Conservation (phyloP, 495 filamentous ascomycete species). For the Aspergillus saccharolyticus region DNA sequence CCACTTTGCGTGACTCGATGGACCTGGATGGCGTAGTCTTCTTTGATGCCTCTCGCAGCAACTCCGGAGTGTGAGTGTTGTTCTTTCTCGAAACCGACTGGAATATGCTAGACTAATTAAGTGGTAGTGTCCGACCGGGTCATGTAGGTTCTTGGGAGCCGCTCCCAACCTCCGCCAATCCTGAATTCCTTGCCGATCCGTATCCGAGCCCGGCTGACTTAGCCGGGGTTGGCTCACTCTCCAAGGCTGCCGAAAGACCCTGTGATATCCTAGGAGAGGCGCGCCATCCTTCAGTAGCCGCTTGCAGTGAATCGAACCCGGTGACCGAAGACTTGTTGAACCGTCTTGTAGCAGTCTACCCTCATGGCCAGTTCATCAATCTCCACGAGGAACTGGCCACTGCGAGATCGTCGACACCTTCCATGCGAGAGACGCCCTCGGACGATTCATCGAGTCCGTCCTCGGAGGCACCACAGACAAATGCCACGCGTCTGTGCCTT, state of each 20-base stretch:
- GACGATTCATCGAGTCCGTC: background rate
- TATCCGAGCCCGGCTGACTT: slow-evolving; percentile 18
- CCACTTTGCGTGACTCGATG: slow-evolving; percentile 34
- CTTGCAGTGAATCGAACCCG: background rate
- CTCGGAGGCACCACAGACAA: background rate
- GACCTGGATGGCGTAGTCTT: slow-evolving; percentile 41
- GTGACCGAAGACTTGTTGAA: slow-evolving; percentile 10
- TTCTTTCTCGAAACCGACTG: background rate
- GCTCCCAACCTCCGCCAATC: slow-evolving; percentile 15
- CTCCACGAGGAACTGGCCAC: slow-evolving; percentile 4
- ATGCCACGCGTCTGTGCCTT: background rate
- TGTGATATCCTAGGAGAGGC: slow-evolving; percentile 9
- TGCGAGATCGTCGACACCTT: background rate
- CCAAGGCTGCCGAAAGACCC: slow-evolving; percentile 11
- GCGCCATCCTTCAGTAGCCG: background rate
- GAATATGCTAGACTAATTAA: background rate
- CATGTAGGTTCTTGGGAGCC: slow-evolving; percentile 24
- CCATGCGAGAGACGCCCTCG: background rate
- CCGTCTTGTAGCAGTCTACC: slow-evolving; percentile 6
- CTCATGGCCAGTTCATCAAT: slow-evolving; percentile 13
- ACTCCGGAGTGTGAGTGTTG: slow-evolving; percentile 22
- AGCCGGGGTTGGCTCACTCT: slow-evolving; percentile 20
- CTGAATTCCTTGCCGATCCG: slow-evolving; percentile 16
- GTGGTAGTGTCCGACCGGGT: slow-evolving; percentile 9
- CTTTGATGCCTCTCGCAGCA: slow-evolving; percentile 30